Evolutionary conservation across 2,329 filamentous ascomycete species (phyloP), one percentile per base, ranked within the genome.

Genomic region (Botrytis paeoniae): DNA sequence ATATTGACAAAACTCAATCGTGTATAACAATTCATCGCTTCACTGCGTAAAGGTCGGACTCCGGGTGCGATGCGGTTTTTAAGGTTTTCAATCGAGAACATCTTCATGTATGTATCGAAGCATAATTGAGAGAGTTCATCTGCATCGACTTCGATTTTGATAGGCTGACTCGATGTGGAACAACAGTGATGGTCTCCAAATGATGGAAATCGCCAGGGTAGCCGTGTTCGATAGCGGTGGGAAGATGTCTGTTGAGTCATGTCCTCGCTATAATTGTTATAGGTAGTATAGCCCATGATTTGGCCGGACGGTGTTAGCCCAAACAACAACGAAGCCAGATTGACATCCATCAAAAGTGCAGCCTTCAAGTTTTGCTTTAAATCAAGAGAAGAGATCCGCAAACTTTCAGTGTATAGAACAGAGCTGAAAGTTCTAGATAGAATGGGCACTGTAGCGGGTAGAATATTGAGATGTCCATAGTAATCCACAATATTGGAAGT

Each of bases 381-480:
- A 1, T 69, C 7, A 14, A 8, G 35, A n/a, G n/a, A 4, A 57
- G 16, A 32, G 3, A 16, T 25, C 12, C 22, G 16, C 10, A 41
- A 57, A 41, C 35, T 69, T 57, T 69, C 65, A 25, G 65, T 69
- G 6, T 57, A 69, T 29, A 69, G 25, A 22, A 57, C 65, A 29
- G 48, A 69, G 20, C 48, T 69, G 3, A 25, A 16, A 29, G 25
- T 57, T 22, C 20, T 57, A 32, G 48, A 69, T 18, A 32, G 22
- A 4, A 69, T 6, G 39, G 65, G 65, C 39, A 69, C 37, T 32
- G 29, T 29, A 18, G 48, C 37, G 22, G 37, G 12, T 25, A 69
- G 35, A 22, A 68, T 57, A n/a, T 29, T 68, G 16, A 68, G 45
- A 57, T 68, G 65, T 0, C 65, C 37, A 57, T 68, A 41, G 29